A percentile compares a stretch with the other conserved stretches of the same genome.
These are phyloP conservation scores for Penicillium roqueforti DNA, from an alignment of 495 filamentous ascomycete species.

Conservation along the genomic window DNA sequence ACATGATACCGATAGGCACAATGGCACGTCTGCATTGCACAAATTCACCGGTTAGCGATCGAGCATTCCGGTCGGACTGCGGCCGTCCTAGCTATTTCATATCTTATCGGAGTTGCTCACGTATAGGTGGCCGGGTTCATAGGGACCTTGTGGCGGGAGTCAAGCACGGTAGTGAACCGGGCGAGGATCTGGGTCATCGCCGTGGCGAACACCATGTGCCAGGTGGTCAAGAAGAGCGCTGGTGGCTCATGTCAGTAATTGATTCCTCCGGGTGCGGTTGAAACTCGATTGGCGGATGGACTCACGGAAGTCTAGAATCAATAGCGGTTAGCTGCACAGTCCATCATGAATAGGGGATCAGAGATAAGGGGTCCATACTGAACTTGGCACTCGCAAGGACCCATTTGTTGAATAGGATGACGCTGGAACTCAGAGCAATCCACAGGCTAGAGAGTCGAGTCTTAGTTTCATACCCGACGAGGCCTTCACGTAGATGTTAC, in stretches of 20 bases:
- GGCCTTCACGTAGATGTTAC: constrained; percentile 27
- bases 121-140: constrained; percentile 82
- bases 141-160: constrained; percentile 79
- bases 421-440: constrained; percentile 83
- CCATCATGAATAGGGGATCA: constrained; percentile 2
- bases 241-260: background rate
- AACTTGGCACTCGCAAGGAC: constrained; percentile 75
- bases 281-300: background rate
- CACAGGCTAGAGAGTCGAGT: constrained; percentile 55
- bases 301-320: constrained; percentile 38
- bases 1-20: constrained; percentile 84
- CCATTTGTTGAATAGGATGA: constrained; percentile 98
- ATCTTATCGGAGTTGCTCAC: constrained; percentile 27
- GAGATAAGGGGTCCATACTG: constrained; percentile 50
- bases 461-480: constrained; percentile 1
- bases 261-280: background rate
- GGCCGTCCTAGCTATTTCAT: background rate
- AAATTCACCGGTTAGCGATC: constrained; percentile 2
- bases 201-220: constrained; percentile 81
- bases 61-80: background rate
- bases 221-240: constrained; percentile 77
- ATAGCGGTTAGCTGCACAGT: constrained; percentile 16
- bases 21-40: constrained; percentile 56
- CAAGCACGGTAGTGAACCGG: constrained; percentile 71
- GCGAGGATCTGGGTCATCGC: constrained; percentile 82